Conservation (phyloP, 768 basidiomycete genomes). For the Tylopilus subfusipes region DNA sequence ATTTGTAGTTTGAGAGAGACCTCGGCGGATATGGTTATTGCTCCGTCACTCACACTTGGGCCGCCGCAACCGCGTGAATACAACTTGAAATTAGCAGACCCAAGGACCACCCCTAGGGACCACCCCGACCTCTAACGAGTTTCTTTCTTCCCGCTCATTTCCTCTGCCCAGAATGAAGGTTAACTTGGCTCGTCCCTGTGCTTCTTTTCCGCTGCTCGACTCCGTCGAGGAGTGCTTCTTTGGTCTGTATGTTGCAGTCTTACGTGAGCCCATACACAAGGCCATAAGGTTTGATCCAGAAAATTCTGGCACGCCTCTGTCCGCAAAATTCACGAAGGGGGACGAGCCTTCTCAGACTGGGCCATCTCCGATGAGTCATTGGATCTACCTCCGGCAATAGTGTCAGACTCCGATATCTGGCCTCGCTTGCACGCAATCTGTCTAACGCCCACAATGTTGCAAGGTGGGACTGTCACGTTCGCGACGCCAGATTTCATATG, state of each 20-base stretch:
- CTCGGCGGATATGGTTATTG: conserved; percentile 33
- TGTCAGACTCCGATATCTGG: conserved; percentile 13
- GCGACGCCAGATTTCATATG: conserved; percentile 1
- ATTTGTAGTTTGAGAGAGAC: conserved; percentile 15
- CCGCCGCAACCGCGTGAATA: conserved; percentile 30
- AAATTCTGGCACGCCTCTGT: not conserved
- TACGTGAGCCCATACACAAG: conserved; percentile 13
- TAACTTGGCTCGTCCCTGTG: not conserved
- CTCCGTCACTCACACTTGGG: conserved; percentile 28
- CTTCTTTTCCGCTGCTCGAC: conserved; percentile 5
- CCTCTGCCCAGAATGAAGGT: not conserved
- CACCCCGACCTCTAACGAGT: not conserved
- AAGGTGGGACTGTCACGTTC: not conserved
- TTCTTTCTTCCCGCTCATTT: not conserved
- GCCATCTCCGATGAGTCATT: conserved; percentile 21
- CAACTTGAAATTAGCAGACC: conserved; percentile 20
- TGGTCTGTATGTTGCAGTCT: not conserved
- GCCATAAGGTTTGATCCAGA: conserved; percentile 10
- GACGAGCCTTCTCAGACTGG: conserved; percentile 3
- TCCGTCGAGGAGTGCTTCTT: conserved; percentile 1
- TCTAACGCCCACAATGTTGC: conserved; percentile 7
- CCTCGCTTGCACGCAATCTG: not conserved
- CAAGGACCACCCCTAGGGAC: conserved; percentile 26
- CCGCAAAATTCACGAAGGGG: not conserved
- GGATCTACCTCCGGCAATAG: not conserved